Evolutionary conservation across 2,329 filamentous ascomycete genomes (phyloP).

Genomic region (Pseudogymnoascus pannorum): DNA sequence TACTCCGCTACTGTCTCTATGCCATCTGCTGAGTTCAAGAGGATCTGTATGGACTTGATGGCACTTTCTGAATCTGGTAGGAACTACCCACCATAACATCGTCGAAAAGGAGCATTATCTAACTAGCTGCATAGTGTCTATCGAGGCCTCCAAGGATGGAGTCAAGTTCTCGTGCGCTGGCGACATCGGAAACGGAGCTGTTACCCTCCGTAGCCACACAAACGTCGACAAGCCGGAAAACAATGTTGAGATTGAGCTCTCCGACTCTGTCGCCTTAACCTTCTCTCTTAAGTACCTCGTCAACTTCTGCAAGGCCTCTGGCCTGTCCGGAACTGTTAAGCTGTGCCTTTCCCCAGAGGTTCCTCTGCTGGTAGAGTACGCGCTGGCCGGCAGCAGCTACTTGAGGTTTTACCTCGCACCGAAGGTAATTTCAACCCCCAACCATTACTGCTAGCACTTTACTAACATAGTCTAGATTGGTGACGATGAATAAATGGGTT

Average conservation of each 20-base stretch:
- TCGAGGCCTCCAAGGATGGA: constrained; percentile 94
- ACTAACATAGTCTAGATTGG: constrained; percentile 51
- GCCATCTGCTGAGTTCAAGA: constrained; percentile 84
- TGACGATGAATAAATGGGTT: constrained; percentile 48
- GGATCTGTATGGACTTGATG: constrained; percentile 87
- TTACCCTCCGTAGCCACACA: constrained; percentile 82
- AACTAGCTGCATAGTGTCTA: constrained; percentile 58
- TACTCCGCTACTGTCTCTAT: constrained; percentile 87
- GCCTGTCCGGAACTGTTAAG: constrained; percentile 73
- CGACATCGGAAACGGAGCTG: constrained; percentile 91
- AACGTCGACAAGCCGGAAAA: constrained; percentile 82
- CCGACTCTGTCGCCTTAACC: constrained; percentile 86
- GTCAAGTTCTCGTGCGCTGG: constrained; percentile 91
- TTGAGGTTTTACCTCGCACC: constrained; percentile 96
- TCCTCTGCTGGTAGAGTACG: constrained; percentile 90
- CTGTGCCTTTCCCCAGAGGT: constrained; percentile 95
- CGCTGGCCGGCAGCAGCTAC: constrained; percentile 72
- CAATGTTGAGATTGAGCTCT: constrained; percentile 83
- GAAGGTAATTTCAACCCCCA: constrained; percentile 59
- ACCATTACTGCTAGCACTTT: constrained; percentile 12
- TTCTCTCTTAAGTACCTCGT: constrained; percentile 99
- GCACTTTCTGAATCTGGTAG: constrained; percentile 92
- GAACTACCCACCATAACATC: constrained; percentile 24
- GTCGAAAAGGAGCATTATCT: not conserved
- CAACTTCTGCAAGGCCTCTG: constrained; percentile 98